These are phyloP conservation scores for Iberis pinnata DNA, from an alignment of 345 rosid genomes.

Conservation along the genomic window DNA sequence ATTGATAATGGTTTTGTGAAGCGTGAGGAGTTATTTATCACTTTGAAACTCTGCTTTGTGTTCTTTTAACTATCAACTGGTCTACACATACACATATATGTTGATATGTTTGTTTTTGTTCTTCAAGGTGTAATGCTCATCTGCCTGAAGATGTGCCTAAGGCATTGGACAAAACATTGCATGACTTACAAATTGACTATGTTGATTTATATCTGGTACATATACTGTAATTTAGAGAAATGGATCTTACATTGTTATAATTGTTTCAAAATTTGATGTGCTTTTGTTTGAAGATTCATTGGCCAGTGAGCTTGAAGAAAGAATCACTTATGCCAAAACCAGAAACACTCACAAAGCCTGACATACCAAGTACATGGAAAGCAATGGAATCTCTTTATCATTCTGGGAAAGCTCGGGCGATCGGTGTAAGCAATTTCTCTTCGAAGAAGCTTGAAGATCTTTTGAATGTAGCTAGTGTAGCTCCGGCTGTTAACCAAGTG, in stretches of 20 bases:
- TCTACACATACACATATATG: too few relatives aligned
- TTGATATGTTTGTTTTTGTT: too few relatives aligned
- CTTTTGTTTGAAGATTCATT: constrained; percentile 42
- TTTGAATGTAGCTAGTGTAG: constrained; percentile 33
- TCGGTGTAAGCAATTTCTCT: constrained; percentile 58
- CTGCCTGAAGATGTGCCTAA: too few relatives aligned
- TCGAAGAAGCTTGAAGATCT: constrained; percentile 46
- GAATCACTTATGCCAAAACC: constrained; percentile 35
- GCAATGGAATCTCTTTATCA: constrained; percentile 61
- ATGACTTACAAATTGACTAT: too few relatives aligned
- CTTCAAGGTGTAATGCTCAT: too few relatives aligned
- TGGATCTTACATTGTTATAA: too few relatives aligned
- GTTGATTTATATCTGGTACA: too few relatives aligned
- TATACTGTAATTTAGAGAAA: too few relatives aligned
- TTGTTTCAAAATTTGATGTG: too few relatives aligned
- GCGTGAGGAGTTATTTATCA: constrained; percentile 39
- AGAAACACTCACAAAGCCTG: constrained; percentile 40
- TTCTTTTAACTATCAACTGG: too few relatives aligned
- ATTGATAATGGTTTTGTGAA: constrained; percentile 36
- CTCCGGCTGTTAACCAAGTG: constrained; percentile 53
- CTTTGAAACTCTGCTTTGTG: constrained; percentile 42
- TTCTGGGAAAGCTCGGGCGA: constrained; percentile 55
- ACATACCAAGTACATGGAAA: constrained; percentile 52
- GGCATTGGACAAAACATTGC: too few relatives aligned
- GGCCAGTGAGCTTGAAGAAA: constrained; percentile 58